These are phyloP conservation scores for Camellia japonica DNA, from an alignment of 148 eudicot genomes.

Conservation along the genomic window DNA sequence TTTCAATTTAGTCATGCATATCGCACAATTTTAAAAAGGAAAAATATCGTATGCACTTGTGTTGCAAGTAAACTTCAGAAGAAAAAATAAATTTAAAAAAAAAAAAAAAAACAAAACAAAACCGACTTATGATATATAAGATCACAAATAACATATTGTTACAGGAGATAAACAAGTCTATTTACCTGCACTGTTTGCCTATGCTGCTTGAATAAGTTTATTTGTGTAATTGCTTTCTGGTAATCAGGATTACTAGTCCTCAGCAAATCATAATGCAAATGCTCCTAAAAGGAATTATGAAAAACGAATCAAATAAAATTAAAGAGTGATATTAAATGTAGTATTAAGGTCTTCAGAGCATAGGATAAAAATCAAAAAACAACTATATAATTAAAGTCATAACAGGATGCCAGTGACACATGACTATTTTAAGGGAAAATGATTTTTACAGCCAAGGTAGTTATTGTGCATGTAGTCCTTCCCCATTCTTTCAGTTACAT, in stretches of 20 bases:
- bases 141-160: neutral
- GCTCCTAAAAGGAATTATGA: slow-evolving; percentile 48
- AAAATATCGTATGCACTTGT: neutral
- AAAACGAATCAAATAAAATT: neutral
- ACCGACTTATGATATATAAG: neutral
- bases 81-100: neutral
- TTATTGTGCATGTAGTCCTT: neutral
- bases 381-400: neutral
- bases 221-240: slow-evolving; percentile 61
- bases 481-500: neutral
- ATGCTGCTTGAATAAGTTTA: slow-evolving; percentile 75
- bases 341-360: neutral
- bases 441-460: neutral
- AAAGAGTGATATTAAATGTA: neutral
- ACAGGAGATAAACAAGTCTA: neutral
- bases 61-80: neutral
- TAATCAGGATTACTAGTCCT: slow-evolving; percentile 59
- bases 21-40: neutral
- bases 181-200: slow-evolving; percentile 85
- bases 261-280: slow-evolving; percentile 71
- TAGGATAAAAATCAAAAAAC: neutral
- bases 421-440: neutral
- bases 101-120: neutral
- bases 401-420: neutral
- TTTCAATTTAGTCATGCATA: neutral